These are phyloP conservation scores for Sarcocystis neurona DNA, from an alignment of 169 alveolate genomes.

Conservation along the genomic window DNA sequence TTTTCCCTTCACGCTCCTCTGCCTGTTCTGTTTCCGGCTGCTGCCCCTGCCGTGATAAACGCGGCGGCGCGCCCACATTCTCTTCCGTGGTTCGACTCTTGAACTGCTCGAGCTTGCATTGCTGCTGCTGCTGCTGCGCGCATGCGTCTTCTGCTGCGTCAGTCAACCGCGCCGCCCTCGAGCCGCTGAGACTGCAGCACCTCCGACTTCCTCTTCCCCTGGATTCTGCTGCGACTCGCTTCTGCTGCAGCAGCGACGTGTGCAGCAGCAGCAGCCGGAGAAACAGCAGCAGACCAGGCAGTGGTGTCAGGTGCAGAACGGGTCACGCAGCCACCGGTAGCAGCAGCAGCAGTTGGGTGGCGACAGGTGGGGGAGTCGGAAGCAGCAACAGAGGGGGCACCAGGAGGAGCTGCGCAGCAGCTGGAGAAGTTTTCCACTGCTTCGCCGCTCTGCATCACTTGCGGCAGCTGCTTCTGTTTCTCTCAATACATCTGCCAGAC, in stretches of 20 bases:
- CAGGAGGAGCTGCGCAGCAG: neutral
- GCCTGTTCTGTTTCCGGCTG: neutral
- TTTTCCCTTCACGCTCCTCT: neutral
- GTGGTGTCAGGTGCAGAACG: no score
- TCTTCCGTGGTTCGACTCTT: neutral
- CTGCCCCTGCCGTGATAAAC: neutral
- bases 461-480: slow-evolving; percentile 4
- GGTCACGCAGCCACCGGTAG: no score
- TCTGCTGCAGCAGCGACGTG: no score
- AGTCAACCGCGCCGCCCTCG: neutral
- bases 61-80: neutral
- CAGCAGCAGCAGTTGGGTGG: no score
- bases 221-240: no score
- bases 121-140: neutral
- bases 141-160: neutral
- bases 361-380: neutral
- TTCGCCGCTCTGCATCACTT: neutral
- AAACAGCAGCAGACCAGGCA: no score
- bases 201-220: no score
- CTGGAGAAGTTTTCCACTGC: neutral
- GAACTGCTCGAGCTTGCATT: no score
- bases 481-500: neutral
- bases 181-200: neutral
- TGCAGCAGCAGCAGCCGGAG: no score
- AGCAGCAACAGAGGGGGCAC: neutral